Base-by-base conservation (phyloP, 1,284 basidiomycete genomes). In the Leccinum fallax region DNA sequence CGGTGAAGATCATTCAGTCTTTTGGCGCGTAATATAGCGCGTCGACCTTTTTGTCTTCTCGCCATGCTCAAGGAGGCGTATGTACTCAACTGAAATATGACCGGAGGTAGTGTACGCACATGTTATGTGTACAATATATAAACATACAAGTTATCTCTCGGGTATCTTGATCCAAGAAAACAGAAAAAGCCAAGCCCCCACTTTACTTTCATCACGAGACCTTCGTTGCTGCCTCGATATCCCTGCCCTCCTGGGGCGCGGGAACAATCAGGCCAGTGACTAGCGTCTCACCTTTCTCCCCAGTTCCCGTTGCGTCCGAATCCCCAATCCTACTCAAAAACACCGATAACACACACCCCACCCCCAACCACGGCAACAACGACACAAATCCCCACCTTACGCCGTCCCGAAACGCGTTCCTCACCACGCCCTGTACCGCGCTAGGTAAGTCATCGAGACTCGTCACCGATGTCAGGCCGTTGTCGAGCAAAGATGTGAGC, bases 1-100 rank as follows among this genome's bases (percentile, higher is more conserved):
- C 90, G 4, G 85, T 92, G 5, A 82, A 81, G 55, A 90, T 92
- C 55, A 81, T 90, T 19, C 75, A 85, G 30, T 70, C 80, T 63
- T 72, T 81, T 74, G 26, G 58, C 67, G 57, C 32, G 19, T 24
- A 26, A 38, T 13, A 48, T 48, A 46, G 9, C n/a, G 28, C 19
- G 48, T 52, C 19, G 46, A 3, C 5, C 13, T 11, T 30, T 53
- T 28, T 51, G 6, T 55, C 19, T 55, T 7, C 1, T 55, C 28
- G 13, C 13, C 46, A 48, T 19, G 43, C 43, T 46, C 10, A 11
- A 19, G 9, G 43, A 10, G 10, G 5, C 38, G 4, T 46, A 8
- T 48, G 19, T 48, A 48, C 19, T 46, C 10, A 5, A 15, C 7
- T 24, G 24, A 11, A 46, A 46, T 46, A 19, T 13, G 19, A 21